phyloP scores from a whole-genome alignment of 306 rosid genomes.

The Prunus armeniaca region DNA sequence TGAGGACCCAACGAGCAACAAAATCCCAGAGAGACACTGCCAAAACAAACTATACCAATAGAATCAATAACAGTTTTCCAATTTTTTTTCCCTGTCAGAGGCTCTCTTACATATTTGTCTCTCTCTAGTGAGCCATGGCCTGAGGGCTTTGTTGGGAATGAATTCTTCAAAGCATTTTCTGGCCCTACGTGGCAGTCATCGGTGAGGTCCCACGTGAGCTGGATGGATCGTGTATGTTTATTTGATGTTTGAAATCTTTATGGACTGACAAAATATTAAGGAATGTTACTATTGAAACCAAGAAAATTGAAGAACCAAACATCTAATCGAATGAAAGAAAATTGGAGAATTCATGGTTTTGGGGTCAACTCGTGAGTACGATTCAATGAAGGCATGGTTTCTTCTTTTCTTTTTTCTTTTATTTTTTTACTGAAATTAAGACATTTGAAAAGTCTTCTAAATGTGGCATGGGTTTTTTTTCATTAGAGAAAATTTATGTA shows the following conservation, averaged over 20 bases:
- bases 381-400: too few species aligned
- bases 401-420: too few species aligned
- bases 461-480: too few species aligned
- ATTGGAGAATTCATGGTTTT: neutral
- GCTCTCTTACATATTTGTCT: neutral
- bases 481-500: too few species aligned
- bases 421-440: too few species aligned
- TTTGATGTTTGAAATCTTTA: neutral
- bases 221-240: neutral
- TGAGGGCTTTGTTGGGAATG: neutral
- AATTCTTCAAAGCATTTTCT: neutral
- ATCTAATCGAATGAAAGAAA: neutral
- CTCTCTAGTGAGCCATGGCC: neutral
- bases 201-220: neutral
- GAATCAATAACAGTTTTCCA: neutral
- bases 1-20: neutral
- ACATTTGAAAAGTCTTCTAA: too few species aligned
- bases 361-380: neutral
- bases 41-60: neutral
- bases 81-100: neutral
- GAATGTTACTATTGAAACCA: neutral
- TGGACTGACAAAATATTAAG: neutral
- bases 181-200: neutral
- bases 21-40: conserved; percentile 4
- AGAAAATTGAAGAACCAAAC: neutral